A percentile compares a stretch with the other conserved stretches of the same genome.
phyloP scores from a whole-genome alignment of 495 filamentous ascomycete species.

The Poronia punctata region DNA sequence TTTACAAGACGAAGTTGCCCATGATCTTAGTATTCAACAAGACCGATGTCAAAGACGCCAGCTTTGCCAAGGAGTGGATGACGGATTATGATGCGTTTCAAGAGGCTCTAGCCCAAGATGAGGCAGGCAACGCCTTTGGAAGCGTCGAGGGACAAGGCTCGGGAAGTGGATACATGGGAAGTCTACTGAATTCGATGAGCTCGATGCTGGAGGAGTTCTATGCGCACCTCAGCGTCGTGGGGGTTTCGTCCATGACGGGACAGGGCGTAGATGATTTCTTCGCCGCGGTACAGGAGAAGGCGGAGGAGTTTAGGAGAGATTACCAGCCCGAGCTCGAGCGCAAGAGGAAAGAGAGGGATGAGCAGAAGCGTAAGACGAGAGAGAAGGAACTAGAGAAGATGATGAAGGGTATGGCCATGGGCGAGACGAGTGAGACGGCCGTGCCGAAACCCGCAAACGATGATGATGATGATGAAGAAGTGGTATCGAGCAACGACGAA shows the following conservation, averaged over 20 bases:
- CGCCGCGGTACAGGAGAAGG: slow-evolving; percentile 75
- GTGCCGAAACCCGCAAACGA: slow-evolving; percentile 27
- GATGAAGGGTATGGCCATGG: slow-evolving; percentile 89
- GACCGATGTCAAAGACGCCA: slow-evolving; percentile 85
- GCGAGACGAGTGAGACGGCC: slow-evolving; percentile 22
- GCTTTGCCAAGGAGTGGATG: slow-evolving; percentile 98
- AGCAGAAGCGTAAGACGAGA: slow-evolving; percentile 58
- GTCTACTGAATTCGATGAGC: slow-evolving; percentile 92
- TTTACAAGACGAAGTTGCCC: slow-evolving; percentile 96
- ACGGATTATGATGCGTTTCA: slow-evolving; percentile 97
- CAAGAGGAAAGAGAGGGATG: slow-evolving; percentile 65
- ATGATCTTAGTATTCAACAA: slow-evolving; percentile 99
- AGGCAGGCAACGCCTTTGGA: slow-evolving; percentile 69
- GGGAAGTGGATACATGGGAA: slow-evolving; percentile 96
- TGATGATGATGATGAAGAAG: slow-evolving; percentile 52
- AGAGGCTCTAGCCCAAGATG: slow-evolving; percentile 69
- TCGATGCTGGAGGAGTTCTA: slow-evolving; percentile 98
- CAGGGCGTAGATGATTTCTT: slow-evolving; percentile 91
- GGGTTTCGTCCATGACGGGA: slow-evolving; percentile 88
- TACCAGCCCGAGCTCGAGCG: slow-evolving; percentile 89
- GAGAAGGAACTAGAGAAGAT: slow-evolving; percentile 81
- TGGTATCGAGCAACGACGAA: slow-evolving; percentile 33
- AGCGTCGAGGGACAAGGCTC: slow-evolving; percentile 59
- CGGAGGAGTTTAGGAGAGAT: slow-evolving; percentile 80
- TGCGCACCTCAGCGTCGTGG: slow-evolving; percentile 80